A percentile compares a stretch with the other conserved stretches of the same genome.
These are phyloP conservation scores for Fomes fomentarius DNA, from an alignment of 1,284 basidiomycete genomes.

Conservation along the genomic window DNA sequence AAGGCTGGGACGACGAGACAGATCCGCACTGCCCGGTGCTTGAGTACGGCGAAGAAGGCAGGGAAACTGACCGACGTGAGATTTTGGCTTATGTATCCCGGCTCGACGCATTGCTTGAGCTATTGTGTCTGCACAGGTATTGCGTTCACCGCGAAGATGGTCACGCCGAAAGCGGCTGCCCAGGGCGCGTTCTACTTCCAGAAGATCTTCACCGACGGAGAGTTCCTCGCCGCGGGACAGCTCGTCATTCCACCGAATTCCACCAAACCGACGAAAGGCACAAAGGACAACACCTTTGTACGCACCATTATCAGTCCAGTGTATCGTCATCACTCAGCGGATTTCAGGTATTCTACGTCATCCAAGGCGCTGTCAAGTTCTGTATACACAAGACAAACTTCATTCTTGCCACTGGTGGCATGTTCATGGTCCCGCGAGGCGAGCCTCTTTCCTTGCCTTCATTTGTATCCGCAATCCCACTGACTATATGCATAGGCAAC, in stretches of 20 bases:
- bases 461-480: neutral
- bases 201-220: conserved; percentile 93
- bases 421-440: conserved; percentile 93
- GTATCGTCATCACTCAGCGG: neutral
- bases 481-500: conserved; percentile 62
- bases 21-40: conserved; percentile 68
- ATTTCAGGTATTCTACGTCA: conserved; percentile 82
- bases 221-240: conserved; percentile 90
- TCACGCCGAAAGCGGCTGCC: conserved; percentile 60
- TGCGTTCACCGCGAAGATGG: conserved; percentile 71
- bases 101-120: neutral
- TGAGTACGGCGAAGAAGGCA: conserved; percentile 60
- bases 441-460: conserved; percentile 28
- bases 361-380: conserved; percentile 87
- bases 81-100: conserved; percentile 14
- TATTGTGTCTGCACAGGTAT: conserved; percentile 51
- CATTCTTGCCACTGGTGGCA: conserved; percentile 80
- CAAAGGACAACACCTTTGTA: conserved; percentile 96
- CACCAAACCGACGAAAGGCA: conserved; percentile 85
- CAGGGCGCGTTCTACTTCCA: conserved; percentile 83
- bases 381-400: conserved; percentile 81
- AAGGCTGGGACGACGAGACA: conserved; percentile 89
- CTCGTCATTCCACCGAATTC: conserved; percentile 79
- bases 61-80: conserved; percentile 74
- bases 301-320: conserved; percentile 35